Percentiles rank a stretch among this genome's conserved stretches.
Conservation (phyloP, 1,284 basidiomycete species). For the Cerrena zonata region DNA sequence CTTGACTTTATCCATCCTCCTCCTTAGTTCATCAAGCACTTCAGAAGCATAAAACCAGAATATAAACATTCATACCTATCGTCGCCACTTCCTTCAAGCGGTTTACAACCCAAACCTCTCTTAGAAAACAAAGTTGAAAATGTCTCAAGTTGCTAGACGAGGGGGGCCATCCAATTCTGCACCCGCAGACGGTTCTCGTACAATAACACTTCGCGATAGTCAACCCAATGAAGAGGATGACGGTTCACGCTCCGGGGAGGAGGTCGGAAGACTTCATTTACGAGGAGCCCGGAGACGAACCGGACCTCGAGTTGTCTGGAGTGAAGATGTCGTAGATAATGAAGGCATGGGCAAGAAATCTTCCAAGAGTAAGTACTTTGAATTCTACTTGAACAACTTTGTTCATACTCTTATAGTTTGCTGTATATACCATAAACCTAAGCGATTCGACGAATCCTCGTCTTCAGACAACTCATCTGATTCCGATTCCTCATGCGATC, state of each 20-base stretch:
- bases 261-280: conserved; percentile 48
- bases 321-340: conserved; percentile 78
- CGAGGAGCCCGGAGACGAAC: conserved; percentile 37
- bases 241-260: conserved; percentile 14
- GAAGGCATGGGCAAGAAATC: conserved; percentile 76
- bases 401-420: conserved; percentile 52
- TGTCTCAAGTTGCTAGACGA: conserved; percentile 20
- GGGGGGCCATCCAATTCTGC: conserved; percentile 31
- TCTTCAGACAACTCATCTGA: conserved; percentile 53
- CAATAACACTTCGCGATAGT: conserved; percentile 43
- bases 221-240: conserved; percentile 33
- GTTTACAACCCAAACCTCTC: too few species aligned
- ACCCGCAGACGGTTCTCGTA: conserved; percentile 53
- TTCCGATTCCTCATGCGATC: conserved; percentile 30
- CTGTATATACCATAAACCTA: conserved; percentile 83
- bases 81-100: too few species aligned
- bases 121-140: too few species aligned
- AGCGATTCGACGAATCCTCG: conserved; percentile 74
- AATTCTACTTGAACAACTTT: neutral
- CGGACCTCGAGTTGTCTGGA: conserved; percentile 63
- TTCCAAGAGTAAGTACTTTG: conserved; percentile 67
- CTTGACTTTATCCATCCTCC: too few species aligned
- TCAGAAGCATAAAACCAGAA: too few species aligned
- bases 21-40: too few species aligned
- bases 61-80: too few species aligned